Evolutionary conservation across 1,139 yeast genomes (phyloP).

Genomic region (Arxiozyma slooffiae): DNA sequence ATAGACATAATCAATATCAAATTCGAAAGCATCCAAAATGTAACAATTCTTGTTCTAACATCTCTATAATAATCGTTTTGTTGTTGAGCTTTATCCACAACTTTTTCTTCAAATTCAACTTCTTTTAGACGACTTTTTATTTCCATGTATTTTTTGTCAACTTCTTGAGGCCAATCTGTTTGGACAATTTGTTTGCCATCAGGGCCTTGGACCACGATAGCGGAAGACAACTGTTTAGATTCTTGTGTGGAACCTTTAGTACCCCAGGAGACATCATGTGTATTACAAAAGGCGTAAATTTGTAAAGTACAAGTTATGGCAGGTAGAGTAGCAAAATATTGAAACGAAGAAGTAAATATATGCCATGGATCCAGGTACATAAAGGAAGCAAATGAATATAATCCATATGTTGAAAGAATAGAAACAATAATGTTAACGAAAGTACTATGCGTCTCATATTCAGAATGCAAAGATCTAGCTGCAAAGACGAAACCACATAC

Average conservation of each 20-base stretch:
- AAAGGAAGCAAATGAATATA: constrained; percentile 68
- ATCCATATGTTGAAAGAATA: constrained; percentile 81
- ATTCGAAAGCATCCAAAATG: constrained; percentile 79
- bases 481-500: constrained; percentile 79
- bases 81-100: constrained; percentile 33
- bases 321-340: constrained; percentile 83
- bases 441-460: constrained; percentile 35
- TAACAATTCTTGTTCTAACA: constrained; percentile 87
- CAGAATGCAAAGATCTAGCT: constrained; percentile 40
- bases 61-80: constrained; percentile 91
- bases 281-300: constrained; percentile 88
- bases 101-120: constrained; percentile 35
- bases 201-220: constrained; percentile 45
- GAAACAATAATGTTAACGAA: constrained; percentile 80
- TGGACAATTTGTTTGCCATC: constrained; percentile 56
- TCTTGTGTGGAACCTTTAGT: constrained; percentile 85
- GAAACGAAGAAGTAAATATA: constrained; percentile 69
- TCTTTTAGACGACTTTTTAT: constrained; percentile 74
- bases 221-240: constrained; percentile 55
- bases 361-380: constrained; percentile 94
- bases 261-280: constrained; percentile 79
- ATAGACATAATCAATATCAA: constrained; percentile 74
- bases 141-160: constrained; percentile 47
- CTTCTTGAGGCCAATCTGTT: constrained; percentile 83
- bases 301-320: constrained; percentile 84